Conservation (phyloP, 257 asterid species). For the Jacaranda mimosifolia region DNA sequence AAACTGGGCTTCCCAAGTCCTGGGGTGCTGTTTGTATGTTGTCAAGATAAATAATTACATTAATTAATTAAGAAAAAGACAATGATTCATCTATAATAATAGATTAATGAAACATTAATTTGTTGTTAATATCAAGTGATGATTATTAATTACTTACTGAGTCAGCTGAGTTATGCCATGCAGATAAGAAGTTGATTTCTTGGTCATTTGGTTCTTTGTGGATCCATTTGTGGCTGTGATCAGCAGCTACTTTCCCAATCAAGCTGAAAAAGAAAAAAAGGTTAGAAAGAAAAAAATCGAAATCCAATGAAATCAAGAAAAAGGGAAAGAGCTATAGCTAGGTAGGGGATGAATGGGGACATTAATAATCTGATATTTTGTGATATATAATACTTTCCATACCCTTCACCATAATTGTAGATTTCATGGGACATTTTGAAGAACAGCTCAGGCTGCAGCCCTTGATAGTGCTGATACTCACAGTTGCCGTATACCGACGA, state of each 20-base stretch:
- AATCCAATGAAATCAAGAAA: neutral
- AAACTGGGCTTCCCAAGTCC: conserved; percentile 99
- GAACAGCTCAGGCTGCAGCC: conserved; percentile 93
- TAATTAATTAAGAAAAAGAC: conserved; percentile 7
- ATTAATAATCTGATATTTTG: too few relatives aligned
- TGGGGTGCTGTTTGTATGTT: conserved; percentile 72
- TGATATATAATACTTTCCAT: neutral
- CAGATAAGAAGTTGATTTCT: conserved; percentile 94
- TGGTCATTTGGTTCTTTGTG: conserved; percentile 91
- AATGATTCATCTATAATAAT: neutral
- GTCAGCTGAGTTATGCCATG: conserved; percentile 99
- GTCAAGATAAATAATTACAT: conserved; percentile 4
- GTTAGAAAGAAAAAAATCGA: neutral
- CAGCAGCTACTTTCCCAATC: conserved; percentile 99
- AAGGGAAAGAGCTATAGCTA: neutral
- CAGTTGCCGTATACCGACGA: conserved; percentile 55
- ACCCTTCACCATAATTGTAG: conserved; percentile 99
- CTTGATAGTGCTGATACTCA: conserved; percentile 72
- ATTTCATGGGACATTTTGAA: conserved; percentile 99
- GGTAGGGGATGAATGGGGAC: too few relatives aligned
- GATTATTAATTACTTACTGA: conserved; percentile 59
- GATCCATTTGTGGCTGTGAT: conserved; percentile 98
- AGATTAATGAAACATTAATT: neutral
- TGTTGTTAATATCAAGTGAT: neutral
- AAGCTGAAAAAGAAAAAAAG: conserved; percentile 48